Evolutionary conservation across 257 asterid species (phyloP).

Genomic region (Solanum virginianum): DNA sequence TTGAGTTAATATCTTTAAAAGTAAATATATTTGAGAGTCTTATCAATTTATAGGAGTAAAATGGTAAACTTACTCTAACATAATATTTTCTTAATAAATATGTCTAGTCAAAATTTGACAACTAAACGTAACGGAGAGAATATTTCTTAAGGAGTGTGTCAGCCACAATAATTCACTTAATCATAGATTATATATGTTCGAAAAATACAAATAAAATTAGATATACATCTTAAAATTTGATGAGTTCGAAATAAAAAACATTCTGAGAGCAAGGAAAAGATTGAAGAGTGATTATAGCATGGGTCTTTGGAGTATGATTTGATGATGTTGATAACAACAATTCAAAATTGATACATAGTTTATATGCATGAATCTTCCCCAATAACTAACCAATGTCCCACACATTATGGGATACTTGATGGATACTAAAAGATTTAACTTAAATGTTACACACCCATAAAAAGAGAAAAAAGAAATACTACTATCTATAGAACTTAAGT

Average conservation of each 20-base stretch:
- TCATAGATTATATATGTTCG: too few relatives aligned
- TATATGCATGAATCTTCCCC: not conserved
- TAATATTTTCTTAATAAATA: too few relatives aligned
- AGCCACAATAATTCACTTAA: too few relatives aligned
- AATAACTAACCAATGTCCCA: not conserved
- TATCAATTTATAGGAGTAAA: too few relatives aligned
- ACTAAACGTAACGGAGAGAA: too few relatives aligned
- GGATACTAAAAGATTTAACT: not conserved
- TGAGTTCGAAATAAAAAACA: not conserved
- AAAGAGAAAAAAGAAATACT: not conserved
- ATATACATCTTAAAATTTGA: not conserved
- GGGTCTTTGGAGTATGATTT: not conserved
- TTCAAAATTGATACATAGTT: not conserved
- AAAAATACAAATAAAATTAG: not conserved
- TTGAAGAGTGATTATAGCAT: not conserved
- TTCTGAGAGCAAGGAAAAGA: not conserved
- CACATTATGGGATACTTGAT: not conserved
- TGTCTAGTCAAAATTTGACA: too few relatives aligned
- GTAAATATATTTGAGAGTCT: too few relatives aligned
- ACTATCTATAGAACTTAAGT: not conserved
- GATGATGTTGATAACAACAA: not conserved
- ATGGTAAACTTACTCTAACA: too few relatives aligned
- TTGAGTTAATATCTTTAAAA: too few relatives aligned
- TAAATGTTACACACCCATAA: not conserved
- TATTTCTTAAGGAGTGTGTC: too few relatives aligned